Evolutionary conservation across 371 early-diverging fungal species (phyloP), one percentile per base, ranked within the genome.

Genomic region (Racocetra persica): DNA sequence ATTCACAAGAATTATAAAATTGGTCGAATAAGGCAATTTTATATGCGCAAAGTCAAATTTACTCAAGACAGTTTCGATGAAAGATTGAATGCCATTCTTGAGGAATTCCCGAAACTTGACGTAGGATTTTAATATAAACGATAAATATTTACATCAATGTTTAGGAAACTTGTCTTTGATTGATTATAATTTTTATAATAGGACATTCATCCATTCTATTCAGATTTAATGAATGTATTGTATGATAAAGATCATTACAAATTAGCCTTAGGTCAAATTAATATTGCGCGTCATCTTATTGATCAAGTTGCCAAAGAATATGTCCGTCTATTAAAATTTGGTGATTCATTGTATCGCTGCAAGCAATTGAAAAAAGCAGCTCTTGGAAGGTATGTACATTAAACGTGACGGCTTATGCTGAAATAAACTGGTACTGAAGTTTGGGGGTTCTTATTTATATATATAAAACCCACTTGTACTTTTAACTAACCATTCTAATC

Each of bases 211-310:
- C 99, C 99, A 22, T 99, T 99, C 90, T 99, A 99, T 86, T 92
- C 99, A n/a, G 99, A 99, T 88, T 89, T 99, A 83, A 99, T 99
- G 96, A 99, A 99, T 89, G 99, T 99, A 32, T 92, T 99, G 69
- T 99, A 99, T 91, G 99, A 99, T 92, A 95, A 96, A 87, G 99
- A 99, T 87, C 99, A 99, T 88, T 99, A 99, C 92, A 99, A 99
- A 90, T 93, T 99, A 72, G 99, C 99, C 36, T 91, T 99, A 79
- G 99, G 98, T 76, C 99, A 99, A 87, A 93, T 99, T 86, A 99
- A 97, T 92, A 97, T 97, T 52, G 98, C 99, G 51, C 95, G 93
- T 82, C 98, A 97, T 82, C 88, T 98, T 83, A 98, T 99, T 75
- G 96, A 96, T 83, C 93, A 95, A 81, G 96, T 99, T 67, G 98